Percentiles rank a stretch among this genome's conserved stretches.
Evolutionary conservation across 352 stramenopile genomes (phyloP).

Genomic region (Globisporangium abappressorium): DNA sequence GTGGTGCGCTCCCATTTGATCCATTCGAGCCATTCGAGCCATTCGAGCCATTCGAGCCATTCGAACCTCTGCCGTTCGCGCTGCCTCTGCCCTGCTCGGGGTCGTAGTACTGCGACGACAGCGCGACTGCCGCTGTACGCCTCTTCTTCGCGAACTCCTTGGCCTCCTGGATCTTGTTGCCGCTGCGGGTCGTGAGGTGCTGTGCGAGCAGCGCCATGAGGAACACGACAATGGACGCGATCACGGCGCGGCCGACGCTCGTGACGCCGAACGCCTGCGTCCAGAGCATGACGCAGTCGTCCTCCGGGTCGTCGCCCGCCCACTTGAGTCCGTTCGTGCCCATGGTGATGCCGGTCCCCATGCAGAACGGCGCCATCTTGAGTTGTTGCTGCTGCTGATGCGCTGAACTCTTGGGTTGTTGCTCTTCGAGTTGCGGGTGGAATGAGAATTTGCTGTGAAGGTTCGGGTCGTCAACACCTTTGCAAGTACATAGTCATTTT

Average conservation of each 20-base stretch:
- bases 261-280: slow-evolving; percentile 50
- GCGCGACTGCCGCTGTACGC: not conserved
- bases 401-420: not conserved
- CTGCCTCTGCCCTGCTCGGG: slow-evolving; percentile 24
- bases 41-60: not conserved
- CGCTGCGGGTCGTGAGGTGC: slow-evolving; percentile 45
- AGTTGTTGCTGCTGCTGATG: slow-evolving; percentile 1
- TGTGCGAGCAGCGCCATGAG: slow-evolving; percentile 56
- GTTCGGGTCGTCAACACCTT: not conserved
- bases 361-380: slow-evolving; percentile 42
- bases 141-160: slow-evolving; percentile 36
- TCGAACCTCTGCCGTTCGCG: not conserved
- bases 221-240: slow-evolving; percentile 50
- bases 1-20: not conserved
- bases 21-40: not conserved
- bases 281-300: slow-evolving; percentile 74
- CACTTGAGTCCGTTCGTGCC: slow-evolving; percentile 55
- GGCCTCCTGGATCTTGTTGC: slow-evolving; percentile 40
- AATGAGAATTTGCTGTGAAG: not conserved
- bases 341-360: slow-evolving; percentile 63
- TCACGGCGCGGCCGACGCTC: slow-evolving; percentile 31
- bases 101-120: slow-evolving; percentile 30
- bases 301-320: slow-evolving; percentile 32
- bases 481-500: not conserved
- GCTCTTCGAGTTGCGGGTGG: not conserved